Base-by-base conservation (phyloP, 257 asterid species). In the Fraxinus quadrangulata region DNA sequence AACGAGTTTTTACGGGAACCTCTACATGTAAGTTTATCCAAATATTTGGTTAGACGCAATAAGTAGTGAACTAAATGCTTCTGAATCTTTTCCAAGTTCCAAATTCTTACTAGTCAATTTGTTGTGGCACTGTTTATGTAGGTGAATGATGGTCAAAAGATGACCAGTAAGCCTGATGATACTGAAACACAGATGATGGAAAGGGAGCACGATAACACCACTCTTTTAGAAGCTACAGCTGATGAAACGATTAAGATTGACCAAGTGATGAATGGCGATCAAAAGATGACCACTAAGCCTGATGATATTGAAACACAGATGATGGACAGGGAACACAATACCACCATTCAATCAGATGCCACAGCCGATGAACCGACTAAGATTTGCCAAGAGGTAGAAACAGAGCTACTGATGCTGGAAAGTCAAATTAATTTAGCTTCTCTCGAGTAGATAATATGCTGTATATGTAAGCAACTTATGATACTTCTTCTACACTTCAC, bases 81-180 rank as follows among this genome's bases (percentile, higher is more conserved):
- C 42, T 19, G 70, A 30, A 42, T 40, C 37, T 51, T 23, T 67
- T 54, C 23, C 11, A 54, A 5, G 11, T 54, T 54, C 24, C 4
- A 54, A 54, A 24, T 54, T 54, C 65, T n/a, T 54, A 54, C 10
- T 54, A 49, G 19, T 61, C 31, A 26, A 21, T 45, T 47, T 19
- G 24, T 47, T 23, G 36, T 24, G 34, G 42, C 23, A 23, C 51
- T 70, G n/a, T 54, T 17, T 23, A 17, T 26, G 67, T 61, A 71
- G 81, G 76, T 21, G 14, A 59, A 59, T 11, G 81, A 71, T 40
- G 81, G 71, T 16, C 72, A 39, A 16, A 61, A 78, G 21, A 78
- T 49, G 34, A 31, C 45, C 45, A 26, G 33, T 23, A 51, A 26
- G 26, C 72, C 34, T 39, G 66, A 31, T 34, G 81, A 42, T 28